Conservation (phyloP, 768 basidiomycete species). For the Leccinum truebloodii region DNA sequence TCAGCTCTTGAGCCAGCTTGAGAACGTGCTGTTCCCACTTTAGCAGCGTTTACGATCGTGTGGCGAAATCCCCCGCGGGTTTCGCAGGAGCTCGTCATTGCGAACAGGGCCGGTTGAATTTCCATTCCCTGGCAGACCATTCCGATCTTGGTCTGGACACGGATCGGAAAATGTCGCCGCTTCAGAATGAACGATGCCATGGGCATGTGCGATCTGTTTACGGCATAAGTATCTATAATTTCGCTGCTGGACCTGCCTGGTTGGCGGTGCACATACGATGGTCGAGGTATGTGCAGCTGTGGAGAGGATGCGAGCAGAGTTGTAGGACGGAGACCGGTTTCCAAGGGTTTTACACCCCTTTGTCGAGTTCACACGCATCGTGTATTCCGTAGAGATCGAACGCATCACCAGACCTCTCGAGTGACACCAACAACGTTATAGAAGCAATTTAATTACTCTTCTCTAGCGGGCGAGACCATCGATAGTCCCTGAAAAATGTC, state of each 20-base stretch:
- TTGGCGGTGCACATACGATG: not conserved
- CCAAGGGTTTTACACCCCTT: constrained; percentile 1
- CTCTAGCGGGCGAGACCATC: constrained; percentile 16
- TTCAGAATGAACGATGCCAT: constrained; percentile 1
- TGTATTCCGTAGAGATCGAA: constrained; percentile 14
- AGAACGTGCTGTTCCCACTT: constrained; percentile 17
- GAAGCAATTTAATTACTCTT: constrained; percentile 29
- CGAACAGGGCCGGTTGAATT: constrained; percentile 12
- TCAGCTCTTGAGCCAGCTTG: constrained; percentile 14
- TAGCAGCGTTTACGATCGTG: constrained; percentile 13
- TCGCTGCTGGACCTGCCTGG: not conserved
- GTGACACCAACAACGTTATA: constrained; percentile 27
- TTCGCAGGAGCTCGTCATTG: constrained; percentile 23
- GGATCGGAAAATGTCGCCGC: not conserved
- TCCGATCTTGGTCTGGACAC: not conserved
- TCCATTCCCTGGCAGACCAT: not conserved
- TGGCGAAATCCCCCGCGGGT: constrained; percentile 22
- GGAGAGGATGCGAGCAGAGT: not conserved
- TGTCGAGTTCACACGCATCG: constrained; percentile 16
- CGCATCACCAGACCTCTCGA: constrained; percentile 26
- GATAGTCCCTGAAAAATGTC: constrained; percentile 25
- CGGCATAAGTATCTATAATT: constrained; percentile 16
- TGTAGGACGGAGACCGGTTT: not conserved
- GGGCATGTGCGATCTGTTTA: constrained; percentile 5
- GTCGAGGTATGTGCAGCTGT: not conserved